Percentiles rank a stretch among this genome's conserved stretches.
phyloP scores from a whole-genome alignment of 202 grass and related monocot genomes.

The Schoenoplectus tabernaemontani region DNA sequence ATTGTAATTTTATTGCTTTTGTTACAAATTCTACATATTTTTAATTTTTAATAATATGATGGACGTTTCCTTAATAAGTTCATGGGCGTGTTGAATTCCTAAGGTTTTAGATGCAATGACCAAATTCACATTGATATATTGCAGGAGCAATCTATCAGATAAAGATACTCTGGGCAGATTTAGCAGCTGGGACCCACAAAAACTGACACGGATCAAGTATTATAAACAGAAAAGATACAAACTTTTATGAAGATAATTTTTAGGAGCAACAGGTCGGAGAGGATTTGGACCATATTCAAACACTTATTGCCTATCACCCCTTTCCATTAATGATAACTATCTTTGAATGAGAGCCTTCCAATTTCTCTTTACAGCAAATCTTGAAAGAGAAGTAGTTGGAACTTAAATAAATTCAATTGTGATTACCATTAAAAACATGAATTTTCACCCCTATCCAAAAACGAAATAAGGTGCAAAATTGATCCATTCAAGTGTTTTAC shows the following conservation, averaged over 20 bases:
- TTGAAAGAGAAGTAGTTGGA: neutral
- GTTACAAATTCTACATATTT: no score
- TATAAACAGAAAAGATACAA: neutral
- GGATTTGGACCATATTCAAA: neutral
- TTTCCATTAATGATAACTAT: neutral
- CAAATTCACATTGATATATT: neutral
- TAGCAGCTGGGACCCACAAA: neutral
- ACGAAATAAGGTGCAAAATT: neutral
- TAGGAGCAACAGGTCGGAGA: neutral
- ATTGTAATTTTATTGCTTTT: neutral
- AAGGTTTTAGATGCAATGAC: neutral
- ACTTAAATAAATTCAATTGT: neutral
- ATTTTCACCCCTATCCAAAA: neutral
- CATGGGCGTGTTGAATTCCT: neutral
- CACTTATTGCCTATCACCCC: neutral
- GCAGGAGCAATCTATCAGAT: neutral
- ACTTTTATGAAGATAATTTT: no score
- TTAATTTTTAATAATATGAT: no score
- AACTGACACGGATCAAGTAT: neutral
- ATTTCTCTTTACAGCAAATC: neutral
- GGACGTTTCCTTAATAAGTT: neutral
- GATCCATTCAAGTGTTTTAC: neutral
- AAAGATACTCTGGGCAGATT: neutral
- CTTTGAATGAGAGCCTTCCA: neutral
- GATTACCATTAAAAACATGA: neutral